Conservation (phyloP, 140 eudicot species). For the Cichorium intybus region DNA sequence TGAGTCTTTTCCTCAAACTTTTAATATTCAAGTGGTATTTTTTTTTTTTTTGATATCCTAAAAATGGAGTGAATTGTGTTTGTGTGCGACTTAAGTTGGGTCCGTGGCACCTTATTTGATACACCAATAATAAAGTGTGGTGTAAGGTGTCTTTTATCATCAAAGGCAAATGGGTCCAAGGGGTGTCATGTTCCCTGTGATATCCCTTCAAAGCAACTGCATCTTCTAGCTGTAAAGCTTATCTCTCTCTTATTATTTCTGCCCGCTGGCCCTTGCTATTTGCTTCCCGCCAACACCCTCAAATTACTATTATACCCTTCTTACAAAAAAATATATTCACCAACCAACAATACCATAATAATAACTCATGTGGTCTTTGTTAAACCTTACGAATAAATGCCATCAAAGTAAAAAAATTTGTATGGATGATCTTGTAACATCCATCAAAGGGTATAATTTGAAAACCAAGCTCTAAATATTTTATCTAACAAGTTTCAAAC, state of each 20-base stretch:
- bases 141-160: conserved; percentile 12
- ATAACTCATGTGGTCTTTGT: neutral
- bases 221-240: conserved; percentile 51
- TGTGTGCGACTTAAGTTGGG: conserved; percentile 5
- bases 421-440: neutral
- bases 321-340: neutral
- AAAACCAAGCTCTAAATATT: neutral
- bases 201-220: conserved; percentile 49
- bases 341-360: neutral
- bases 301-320: conserved; percentile 15
- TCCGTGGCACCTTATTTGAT: conserved; percentile 29
- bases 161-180: conserved; percentile 24
- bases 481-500: neutral
- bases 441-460: neutral
- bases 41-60: too few species aligned
- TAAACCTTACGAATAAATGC: neutral
- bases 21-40: too few species aligned
- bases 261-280: conserved; percentile 22
- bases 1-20: too few species aligned
- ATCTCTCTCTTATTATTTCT: conserved; percentile 24
- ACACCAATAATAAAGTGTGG: conserved; percentile 21
- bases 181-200: conserved; percentile 39
- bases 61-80: neutral
- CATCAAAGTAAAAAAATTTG: neutral
- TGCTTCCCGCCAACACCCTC: conserved; percentile 19